Base-by-base conservation (phyloP, 192 early-diverging fungal species). In the Coemansia sp. region DNA sequence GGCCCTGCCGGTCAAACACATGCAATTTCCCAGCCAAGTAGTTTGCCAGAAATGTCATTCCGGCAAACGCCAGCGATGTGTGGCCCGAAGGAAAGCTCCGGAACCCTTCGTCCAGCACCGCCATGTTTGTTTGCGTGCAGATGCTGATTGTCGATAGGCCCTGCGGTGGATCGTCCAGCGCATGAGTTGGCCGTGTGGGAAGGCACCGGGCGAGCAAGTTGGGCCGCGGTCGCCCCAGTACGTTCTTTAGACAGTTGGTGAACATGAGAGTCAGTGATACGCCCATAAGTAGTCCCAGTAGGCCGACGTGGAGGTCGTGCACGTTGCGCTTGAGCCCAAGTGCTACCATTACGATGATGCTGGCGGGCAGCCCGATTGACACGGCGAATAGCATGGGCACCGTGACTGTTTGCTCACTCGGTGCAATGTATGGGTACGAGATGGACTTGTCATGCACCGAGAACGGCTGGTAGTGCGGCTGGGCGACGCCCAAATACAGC, bases 71-170 rank as follows among this genome's bases (percentile, higher is more conserved):
- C 58, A 88, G 86, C 23, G 89, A 90, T 1, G 95, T 85, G 71
- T 98, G 95, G 3, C 95, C 95, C 7, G 89, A 91, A 1, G 90
- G 90, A 58, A 95, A 98, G 64, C 86, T 89, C 74, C 88, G 89
- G 65, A 93, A 88, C 0, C 91, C 93, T 63, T 95, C 92, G 53
- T 66, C 67, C 55, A 96, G 70, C 0, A 87, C 35, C 12, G 68
- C 67, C 14, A 73, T 58, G 37, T 82, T 65, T 17, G 72, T 65
- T 49, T 82, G 80, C 11, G 86, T 87, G 68, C 90, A 92, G 50
- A 92, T 85, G 14, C 54, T 68, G 4, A 79, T 81, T 25, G 83
- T 85, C 7, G 86, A 86, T 27, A 92, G 70, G 45, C 87, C 86
- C 53, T 81, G 78, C 19, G 77, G 62, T n/a, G 88, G 88, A 50